Percentiles rank a stretch among this genome's conserved stretches.
Evolutionary conservation across 163 green algal genomes (phyloP).

Genomic region (Chlorella variabilis): DNA sequence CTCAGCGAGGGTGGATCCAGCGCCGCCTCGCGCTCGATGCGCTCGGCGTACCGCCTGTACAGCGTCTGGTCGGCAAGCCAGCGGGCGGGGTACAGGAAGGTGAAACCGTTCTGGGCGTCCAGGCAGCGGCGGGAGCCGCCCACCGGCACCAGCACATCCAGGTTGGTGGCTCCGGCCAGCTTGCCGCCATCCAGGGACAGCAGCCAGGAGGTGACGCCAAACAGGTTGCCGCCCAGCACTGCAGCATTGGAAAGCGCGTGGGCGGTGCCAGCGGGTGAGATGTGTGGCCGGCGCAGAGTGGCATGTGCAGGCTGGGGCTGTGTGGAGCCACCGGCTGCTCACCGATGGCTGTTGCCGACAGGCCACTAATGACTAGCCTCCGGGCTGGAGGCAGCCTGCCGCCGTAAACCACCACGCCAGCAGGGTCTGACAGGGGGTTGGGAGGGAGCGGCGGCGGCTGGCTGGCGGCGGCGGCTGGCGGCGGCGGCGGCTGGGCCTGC

Average conservation of each 20-base stretch:
- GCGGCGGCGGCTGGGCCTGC: no score
- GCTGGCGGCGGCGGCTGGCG: not conserved
- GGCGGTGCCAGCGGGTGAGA: not conserved
- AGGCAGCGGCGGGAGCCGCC: slow-evolving; percentile 73
- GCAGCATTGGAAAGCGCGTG: slow-evolving; percentile 14
- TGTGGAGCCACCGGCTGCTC: not conserved
- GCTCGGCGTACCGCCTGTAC: slow-evolving; percentile 52
- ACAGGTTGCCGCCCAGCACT: slow-evolving; percentile 84
- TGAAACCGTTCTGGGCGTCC: slow-evolving; percentile 71
- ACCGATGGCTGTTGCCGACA: slow-evolving; percentile 53
- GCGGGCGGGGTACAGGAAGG: slow-evolving; percentile 61
- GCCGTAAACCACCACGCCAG: slow-evolving; percentile 54
- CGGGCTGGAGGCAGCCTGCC: slow-evolving; percentile 54
- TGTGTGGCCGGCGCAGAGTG: not conserved
- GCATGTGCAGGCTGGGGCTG: not conserved
- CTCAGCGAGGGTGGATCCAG: slow-evolving; percentile 68
- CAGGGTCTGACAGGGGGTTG: slow-evolving; percentile 28
- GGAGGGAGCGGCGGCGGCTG: not conserved
- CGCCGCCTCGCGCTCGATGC: slow-evolving; percentile 51
- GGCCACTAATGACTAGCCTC: slow-evolving; percentile 40
- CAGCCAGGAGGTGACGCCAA: slow-evolving; percentile 71
- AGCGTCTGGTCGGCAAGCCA: slow-evolving; percentile 88
- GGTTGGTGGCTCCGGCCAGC: slow-evolving; percentile 52
- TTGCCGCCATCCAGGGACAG: slow-evolving; percentile 74
- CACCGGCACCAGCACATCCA: slow-evolving; percentile 80